Evolutionary conservation across 805 yeast genomes (phyloP).

Genomic region (Ogataea henricii): DNA sequence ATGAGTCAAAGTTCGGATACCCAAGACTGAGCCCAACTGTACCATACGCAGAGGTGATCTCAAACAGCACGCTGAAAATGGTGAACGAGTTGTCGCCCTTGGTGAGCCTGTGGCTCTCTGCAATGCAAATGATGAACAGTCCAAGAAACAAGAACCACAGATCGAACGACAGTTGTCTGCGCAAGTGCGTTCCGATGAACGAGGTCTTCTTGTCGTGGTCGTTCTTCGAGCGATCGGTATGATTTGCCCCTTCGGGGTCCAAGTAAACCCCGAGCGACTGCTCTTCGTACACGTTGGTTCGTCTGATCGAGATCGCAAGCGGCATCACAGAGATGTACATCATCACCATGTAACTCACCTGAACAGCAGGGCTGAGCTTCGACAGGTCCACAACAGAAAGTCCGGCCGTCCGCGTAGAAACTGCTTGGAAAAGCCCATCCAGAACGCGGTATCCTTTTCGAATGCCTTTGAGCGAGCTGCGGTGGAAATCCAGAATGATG

Average conservation of each 20-base stretch:
- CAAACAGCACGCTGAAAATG: conserved; percentile 77
- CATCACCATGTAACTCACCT: conserved; percentile 92
- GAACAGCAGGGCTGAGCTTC: conserved; percentile 82
- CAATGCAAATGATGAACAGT: conserved; percentile 80
- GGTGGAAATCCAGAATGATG: conserved; percentile 70
- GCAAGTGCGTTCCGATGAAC: conserved; percentile 82
- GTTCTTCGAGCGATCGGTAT: conserved; percentile 39
- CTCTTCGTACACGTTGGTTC: conserved; percentile 97
- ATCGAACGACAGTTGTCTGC: conserved; percentile 91
- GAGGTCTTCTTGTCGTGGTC: conserved; percentile 43
- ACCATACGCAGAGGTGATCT: conserved; percentile 92
- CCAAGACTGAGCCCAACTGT: conserved; percentile 94
- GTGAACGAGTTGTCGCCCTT: conserved; percentile 51
- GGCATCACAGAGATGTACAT: conserved; percentile 98
- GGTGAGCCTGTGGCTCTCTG: conserved; percentile 68
- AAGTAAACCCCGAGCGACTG: conserved; percentile 90
- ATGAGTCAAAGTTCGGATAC: conserved; percentile 63
- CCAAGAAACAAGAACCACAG: conserved; percentile 92
- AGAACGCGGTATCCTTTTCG: conserved; percentile 70
- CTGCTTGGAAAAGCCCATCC: conserved; percentile 87
- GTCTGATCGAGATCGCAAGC: conserved; percentile 90
- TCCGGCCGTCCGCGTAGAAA: conserved; percentile 94
- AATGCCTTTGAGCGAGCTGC: conserved; percentile 50
- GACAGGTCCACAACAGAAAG: conserved; percentile 72
- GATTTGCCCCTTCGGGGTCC: conserved; percentile 37